Conservation (phyloP, 2,329 filamentous ascomycete genomes). For the Emericellopsis cladophorae region DNA sequence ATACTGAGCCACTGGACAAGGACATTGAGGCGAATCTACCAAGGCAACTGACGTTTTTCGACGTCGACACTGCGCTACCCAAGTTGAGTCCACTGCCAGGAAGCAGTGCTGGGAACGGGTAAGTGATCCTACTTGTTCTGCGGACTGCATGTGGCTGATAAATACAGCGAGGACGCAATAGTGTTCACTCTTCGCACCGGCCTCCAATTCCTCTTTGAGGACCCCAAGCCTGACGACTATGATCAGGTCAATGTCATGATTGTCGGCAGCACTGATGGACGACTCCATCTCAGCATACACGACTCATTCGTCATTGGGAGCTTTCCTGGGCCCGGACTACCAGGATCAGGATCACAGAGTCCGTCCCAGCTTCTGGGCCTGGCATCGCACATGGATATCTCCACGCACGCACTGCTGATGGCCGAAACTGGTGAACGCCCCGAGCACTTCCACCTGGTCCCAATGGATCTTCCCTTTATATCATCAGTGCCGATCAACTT, state of each 20-base stretch:
- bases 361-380: conserved; percentile 38
- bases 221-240: conserved; percentile 48
- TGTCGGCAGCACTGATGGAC: conserved; percentile 57
- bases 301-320: conserved; percentile 71
- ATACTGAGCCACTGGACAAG: background rate
- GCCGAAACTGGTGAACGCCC: conserved; percentile 18
- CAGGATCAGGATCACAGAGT: conserved; percentile 5
- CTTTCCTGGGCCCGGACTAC: conserved; percentile 27
- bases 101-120: conserved; percentile 49
- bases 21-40: conserved; percentile 43
- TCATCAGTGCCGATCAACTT: conserved; percentile 68
- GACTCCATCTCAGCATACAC: conserved; percentile 68
- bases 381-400: conserved; percentile 57
- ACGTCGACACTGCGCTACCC: conserved; percentile 64
- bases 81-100: conserved; percentile 59
- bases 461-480: conserved; percentile 75
- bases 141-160: background rate
- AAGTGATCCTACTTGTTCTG: conserved; percentile 16
- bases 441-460: conserved; percentile 42
- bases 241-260: conserved; percentile 72
- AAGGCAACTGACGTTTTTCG: conserved; percentile 58
- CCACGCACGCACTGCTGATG: conserved; percentile 65
- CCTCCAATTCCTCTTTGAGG: conserved; percentile 57
- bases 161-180: conserved; percentile 34
- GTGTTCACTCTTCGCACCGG: conserved; percentile 59